phyloP scores from a whole-genome alignment of 441 rosid genomes.

The Populus hybrid region DNA sequence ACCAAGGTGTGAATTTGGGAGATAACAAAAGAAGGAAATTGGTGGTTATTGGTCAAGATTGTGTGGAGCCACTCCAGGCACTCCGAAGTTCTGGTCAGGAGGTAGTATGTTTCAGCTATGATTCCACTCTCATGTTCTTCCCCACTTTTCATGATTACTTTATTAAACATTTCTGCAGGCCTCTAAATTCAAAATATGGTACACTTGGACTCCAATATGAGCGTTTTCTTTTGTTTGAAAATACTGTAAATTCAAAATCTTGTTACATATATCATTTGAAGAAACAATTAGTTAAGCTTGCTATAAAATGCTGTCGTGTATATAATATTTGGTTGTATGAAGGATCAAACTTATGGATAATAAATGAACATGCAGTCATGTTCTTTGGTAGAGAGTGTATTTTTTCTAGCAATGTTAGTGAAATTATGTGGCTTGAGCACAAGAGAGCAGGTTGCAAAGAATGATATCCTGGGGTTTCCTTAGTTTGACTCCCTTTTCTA shows the following conservation, averaged over 20 bases:
- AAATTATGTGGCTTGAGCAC: no score
- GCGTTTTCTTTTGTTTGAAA: background rate
- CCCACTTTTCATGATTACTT: background rate
- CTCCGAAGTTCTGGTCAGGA: constrained; percentile 69
- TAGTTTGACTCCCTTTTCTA: no score
- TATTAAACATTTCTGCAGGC: background rate
- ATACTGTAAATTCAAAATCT: no score
- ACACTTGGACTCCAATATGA: background rate
- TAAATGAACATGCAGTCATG: no score
- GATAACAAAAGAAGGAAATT: constrained; percentile 58
- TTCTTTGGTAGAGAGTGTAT: no score
- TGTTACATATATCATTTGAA: background rate
- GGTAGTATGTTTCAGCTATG: constrained; percentile 38
- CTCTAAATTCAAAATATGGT: background rate
- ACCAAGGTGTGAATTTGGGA: constrained; percentile 25
- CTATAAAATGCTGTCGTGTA: no score
- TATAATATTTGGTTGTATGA: no score
- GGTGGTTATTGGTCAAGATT: constrained; percentile 79
- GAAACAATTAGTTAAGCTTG: no score
- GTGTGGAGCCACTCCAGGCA: constrained; percentile 90
- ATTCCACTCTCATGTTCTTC: background rate
- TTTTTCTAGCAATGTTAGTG: no score
- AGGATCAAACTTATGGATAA: no score
- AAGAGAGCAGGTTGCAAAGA: no score
- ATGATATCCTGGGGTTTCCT: no score